These are phyloP conservation scores for Apiotrichum akiyoshidainum DNA, from an alignment of 1,284 basidiomycete genomes.

Conservation along the genomic window DNA sequence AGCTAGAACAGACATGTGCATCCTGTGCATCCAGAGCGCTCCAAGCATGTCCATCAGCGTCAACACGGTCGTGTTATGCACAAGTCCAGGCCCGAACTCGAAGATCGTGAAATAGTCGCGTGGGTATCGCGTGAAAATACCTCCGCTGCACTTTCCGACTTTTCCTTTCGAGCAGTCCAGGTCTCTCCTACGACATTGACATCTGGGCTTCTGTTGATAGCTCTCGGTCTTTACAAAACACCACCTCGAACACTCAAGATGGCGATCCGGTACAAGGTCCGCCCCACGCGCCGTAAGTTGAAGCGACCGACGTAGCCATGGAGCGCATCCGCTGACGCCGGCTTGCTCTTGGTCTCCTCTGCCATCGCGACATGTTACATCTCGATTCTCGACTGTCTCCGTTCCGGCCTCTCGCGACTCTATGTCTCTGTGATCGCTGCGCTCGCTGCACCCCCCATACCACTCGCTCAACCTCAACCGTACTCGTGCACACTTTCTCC, in stretches of 20 bases:
- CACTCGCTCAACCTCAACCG: neutral
- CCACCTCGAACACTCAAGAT: neutral
- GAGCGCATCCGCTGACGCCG: neutral
- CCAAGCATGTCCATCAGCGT: no score
- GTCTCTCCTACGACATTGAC: neutral
- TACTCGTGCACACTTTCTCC: neutral
- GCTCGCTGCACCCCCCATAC: neutral
- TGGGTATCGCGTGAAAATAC: neutral
- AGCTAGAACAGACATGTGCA: no score
- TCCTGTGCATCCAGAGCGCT: no score
- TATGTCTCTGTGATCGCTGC: neutral
- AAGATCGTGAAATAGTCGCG: neutral
- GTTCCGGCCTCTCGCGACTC: no score
- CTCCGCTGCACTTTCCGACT: conserved; percentile 4
- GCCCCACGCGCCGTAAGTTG: conserved; percentile 13
- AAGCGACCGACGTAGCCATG: no score
- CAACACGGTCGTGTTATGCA: neutral
- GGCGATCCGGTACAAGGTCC: conserved; percentile 14
- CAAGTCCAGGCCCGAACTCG: neutral
- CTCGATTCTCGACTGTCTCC: no score
- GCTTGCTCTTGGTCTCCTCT: neutral
- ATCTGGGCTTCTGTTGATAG: neutral
- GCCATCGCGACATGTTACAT: no score
- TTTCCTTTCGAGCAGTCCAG: neutral
- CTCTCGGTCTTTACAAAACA: neutral